Base-by-base conservation (phyloP, 2,329 filamentous ascomycete genomes). In the Penicillium verrucosum region DNA sequence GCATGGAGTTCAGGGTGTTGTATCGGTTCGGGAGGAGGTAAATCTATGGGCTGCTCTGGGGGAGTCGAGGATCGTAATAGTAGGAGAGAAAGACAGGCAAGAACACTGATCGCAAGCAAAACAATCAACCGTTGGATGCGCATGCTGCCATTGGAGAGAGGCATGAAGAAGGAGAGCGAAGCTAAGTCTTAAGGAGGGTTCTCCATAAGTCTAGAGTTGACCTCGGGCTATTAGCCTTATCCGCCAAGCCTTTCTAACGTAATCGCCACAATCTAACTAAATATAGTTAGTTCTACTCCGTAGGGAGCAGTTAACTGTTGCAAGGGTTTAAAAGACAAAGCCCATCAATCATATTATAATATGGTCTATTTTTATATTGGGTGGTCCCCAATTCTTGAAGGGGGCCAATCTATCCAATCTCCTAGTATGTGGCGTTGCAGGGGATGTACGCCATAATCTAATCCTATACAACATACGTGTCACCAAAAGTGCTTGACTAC, bases 81-180 rank as follows among this genome's bases (percentile, higher is more conserved):
- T 32, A 72, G 38, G 38, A 74, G 57, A 27, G 72, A 71, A 53
- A 76, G 58, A 47, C 62, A 67, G 29, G 68, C 68, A 43, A 77
- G 53, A 47, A 69, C 57, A 45, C 68, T 63, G 32, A 73, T 62
- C 38, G 61, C 67, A 34, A 76, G 60, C 45, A 75, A 61, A 46
- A 68, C 54, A 36, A 70, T 55, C 50, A 74, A 60, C 40, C 73
- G 72, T 67, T 71, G 71, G 54, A 65, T 63, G 58, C 73, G 70
- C 73, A 76, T 75, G 54, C 65, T 73, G 70, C 71, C 70, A 72
- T 68, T 54, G 58, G 62, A 37, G 34, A 49, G 37, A 58, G 57
- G 53, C 61, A 59, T 63, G 52, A 42, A 54, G 48, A 49, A 51
- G 50, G 16, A 41, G 57, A 50, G 43, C 29, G 41, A 42, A 25